Conservation (phyloP, 768 basidiomycete species). For the Lactarius pseudohatsudake region DNA sequence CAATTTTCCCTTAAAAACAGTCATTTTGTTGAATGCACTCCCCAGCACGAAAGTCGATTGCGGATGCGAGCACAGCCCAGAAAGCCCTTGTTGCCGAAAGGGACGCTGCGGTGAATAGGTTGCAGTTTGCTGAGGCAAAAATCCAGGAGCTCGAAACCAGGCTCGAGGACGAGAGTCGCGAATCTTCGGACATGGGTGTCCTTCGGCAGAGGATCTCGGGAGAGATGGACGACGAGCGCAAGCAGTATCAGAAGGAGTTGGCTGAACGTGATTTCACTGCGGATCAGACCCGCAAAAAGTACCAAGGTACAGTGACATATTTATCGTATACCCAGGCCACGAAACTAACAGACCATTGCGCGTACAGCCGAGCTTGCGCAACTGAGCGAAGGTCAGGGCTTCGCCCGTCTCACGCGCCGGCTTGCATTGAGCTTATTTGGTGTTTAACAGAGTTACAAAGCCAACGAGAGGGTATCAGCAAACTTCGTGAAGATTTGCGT, state of each 20-base stretch:
- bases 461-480: conserved; percentile 71
- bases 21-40: not conserved
- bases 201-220: conserved; percentile 69
- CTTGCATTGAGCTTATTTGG: not conserved
- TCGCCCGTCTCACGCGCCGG: not conserved
- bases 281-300: conserved; percentile 83
- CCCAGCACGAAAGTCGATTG: conserved; percentile 58
- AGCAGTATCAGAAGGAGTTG: conserved; percentile 78
- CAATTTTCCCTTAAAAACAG: not conserved
- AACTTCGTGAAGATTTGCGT: conserved; percentile 77
- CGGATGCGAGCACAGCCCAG: conserved; percentile 60
- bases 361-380: conserved; percentile 69
- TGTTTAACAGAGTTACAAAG: conserved; percentile 62
- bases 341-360: conserved; percentile 2
- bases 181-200: conserved; percentile 61
- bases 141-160: conserved; percentile 60
- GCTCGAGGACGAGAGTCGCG: conserved; percentile 66
- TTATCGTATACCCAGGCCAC: not conserved
- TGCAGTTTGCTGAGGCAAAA: conserved; percentile 52
- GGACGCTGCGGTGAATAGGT: conserved; percentile 49
- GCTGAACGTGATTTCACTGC: conserved; percentile 73
- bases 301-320: conserved; percentile 58
- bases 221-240: conserved; percentile 75
- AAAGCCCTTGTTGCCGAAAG: conserved; percentile 51
- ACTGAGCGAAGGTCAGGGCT: conserved; percentile 65